A percentile compares a stretch with the other conserved stretches of the same genome.
Evolutionary conservation across 495 filamentous ascomycete species (phyloP).

Genomic region (Aspergillus haitiensis): DNA sequence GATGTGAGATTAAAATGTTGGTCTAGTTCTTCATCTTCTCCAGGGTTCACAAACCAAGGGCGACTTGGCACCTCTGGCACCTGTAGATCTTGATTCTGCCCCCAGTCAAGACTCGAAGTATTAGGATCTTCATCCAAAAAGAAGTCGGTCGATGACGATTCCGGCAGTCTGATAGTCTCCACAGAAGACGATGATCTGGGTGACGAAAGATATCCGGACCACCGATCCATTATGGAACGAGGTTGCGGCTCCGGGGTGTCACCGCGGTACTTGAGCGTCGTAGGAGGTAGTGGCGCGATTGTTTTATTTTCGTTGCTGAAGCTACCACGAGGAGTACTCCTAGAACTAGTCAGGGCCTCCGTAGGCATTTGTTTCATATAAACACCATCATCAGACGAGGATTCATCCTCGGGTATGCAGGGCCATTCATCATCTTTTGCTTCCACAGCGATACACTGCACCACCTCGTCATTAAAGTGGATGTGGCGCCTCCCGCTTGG

Average conservation of each 20-base stretch:
- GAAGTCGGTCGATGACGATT: slow-evolving; percentile 64
- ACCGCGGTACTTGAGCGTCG: slow-evolving; percentile 83
- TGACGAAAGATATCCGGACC: slow-evolving; percentile 43
- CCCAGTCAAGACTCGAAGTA: slow-evolving; percentile 54
- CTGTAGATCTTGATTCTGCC: slow-evolving; percentile 25
- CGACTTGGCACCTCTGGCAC: slow-evolving; percentile 27
- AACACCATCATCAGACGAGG: slow-evolving; percentile 73
- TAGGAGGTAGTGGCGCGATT: slow-evolving; percentile 89
- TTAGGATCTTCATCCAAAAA: slow-evolving; percentile 70
- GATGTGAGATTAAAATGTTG: slow-evolving; percentile 65
- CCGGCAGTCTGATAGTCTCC: slow-evolving; percentile 72
- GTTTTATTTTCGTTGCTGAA: slow-evolving; percentile 73
- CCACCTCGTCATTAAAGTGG: slow-evolving; percentile 93
- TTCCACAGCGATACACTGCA: slow-evolving; percentile 94
- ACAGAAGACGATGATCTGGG: slow-evolving; percentile 64
- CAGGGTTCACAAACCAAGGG: slow-evolving; percentile 40
- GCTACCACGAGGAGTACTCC: slow-evolving; percentile 53
- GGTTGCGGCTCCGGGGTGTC: slow-evolving; percentile 67
- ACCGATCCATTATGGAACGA: slow-evolving; percentile 35
- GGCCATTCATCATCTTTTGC: slow-evolving; percentile 63
- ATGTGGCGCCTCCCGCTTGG: slow-evolving; percentile 81
- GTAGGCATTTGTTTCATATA: slow-evolving; percentile 71
- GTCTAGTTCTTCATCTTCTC: slow-evolving; percentile 37
- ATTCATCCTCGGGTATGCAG: slow-evolving; percentile 54
- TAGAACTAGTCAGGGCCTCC: slow-evolving; percentile 48